These are phyloP conservation scores for Ganoderma lingzhi DNA, from an alignment of 1,284 basidiomycete genomes.

Conservation along the genomic window DNA sequence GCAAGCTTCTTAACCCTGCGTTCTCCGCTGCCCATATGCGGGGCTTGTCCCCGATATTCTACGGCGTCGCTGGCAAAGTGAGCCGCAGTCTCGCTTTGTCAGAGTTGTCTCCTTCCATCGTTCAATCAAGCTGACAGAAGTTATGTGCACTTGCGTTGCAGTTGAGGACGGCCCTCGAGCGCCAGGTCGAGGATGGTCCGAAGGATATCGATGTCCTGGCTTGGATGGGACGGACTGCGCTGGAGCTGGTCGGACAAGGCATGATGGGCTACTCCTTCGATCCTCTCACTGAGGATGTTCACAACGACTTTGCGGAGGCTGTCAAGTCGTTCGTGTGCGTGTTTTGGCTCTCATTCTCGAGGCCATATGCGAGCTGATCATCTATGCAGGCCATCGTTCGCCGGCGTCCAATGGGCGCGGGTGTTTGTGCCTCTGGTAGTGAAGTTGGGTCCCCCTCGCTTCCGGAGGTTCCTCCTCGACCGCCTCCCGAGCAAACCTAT, in stretches of 20 bases:
- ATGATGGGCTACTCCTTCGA: slow-evolving; percentile 47
- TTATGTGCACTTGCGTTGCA: not conserved
- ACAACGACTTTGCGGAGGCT: slow-evolving; percentile 37
- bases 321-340: slow-evolving; percentile 42
- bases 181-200: slow-evolving; percentile 22
- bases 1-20: slow-evolving; percentile 9
- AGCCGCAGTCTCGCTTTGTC: not conserved
- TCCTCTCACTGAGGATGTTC: slow-evolving; percentile 34
- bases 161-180: slow-evolving; percentile 30
- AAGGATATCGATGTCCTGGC: slow-evolving; percentile 45
- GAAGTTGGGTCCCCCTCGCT: slow-evolving; percentile 23
- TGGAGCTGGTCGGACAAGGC: slow-evolving; percentile 47
- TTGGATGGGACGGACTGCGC: slow-evolving; percentile 47
- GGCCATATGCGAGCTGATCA: not conserved
- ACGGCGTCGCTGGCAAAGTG: slow-evolving; percentile 13
- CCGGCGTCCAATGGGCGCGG: not conserved
- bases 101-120: too few species aligned
- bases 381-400: slow-evolving; percentile 1
- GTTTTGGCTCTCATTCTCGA: not conserved
- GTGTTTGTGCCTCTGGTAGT: slow-evolving; percentile 19
- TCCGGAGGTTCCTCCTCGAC: slow-evolving; percentile 29
- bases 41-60: slow-evolving; percentile 6
- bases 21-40: slow-evolving; percentile 12
- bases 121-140: not conserved
- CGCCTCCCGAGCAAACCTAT: slow-evolving; percentile 29